Base-by-base conservation (phyloP, 2,329 filamentous ascomycete species). In the Monascus ruber region DNA sequence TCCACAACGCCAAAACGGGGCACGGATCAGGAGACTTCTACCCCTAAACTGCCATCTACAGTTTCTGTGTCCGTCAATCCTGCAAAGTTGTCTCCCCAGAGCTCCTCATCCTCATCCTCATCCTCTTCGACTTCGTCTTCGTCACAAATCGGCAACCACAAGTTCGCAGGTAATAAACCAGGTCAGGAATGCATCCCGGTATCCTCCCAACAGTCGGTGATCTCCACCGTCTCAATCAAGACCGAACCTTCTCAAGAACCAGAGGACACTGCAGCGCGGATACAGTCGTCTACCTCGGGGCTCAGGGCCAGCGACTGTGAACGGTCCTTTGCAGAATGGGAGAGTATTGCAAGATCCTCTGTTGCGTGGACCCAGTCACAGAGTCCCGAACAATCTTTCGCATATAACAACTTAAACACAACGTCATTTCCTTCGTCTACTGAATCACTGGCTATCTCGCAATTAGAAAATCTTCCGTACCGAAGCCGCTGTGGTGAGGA, bases 151-250 rank as follows among this genome's bases (percentile, higher is more conserved):
- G 17, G 17, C 17, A 17, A 17, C 17, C 17, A 17, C 17, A 17
- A 17, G 17, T 17, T 17, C 17, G 2, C 17, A 17, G 17, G 17
- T 17, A 17, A 56, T 38, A 62, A 65, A 36, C 54, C 58, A 5
- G 53, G 56, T 27, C 60, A 62, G 10, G 62, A 65, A 42, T 61
- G 62, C 32, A 65, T 60, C 10, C 65, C 64, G 47, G 61, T 59
- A 6, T 67, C 64, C n/a, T 48, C 67, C 35, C 64, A 67, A 45
- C 52, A 64, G 41, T 63, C 64, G n/a, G 52, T 68, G 36, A 60
- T 59, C 40, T 60, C 62, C 31, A 63, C 64, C 7, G 60, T 61
- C 40, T 61, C 62, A 35, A 62, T 61, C 36, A 59, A 59, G 24
- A 54, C 53, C 28, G 51, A 17, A 2, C 17, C 17, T 17, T 17